Base-by-base conservation (phyloP, 768 basidiomycete genomes). In the Naganishia onofrii region DNA sequence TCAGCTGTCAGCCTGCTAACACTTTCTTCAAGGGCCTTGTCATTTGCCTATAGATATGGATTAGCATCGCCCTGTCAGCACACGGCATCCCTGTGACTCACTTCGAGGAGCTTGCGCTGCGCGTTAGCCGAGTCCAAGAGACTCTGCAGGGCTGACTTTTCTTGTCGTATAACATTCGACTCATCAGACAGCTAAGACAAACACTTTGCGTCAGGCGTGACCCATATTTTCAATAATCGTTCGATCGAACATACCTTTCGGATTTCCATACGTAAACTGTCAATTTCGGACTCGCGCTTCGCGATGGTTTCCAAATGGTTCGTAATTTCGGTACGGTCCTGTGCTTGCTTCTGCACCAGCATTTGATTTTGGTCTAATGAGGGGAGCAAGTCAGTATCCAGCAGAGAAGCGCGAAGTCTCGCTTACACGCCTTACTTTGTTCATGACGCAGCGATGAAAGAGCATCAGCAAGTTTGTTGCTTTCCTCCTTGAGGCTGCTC, bases 391-490 rank as follows among this genome's bases (percentile, higher is more conserved):
- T 36, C 54, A 17, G 48, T 51, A 56, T 55, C n/a, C 36, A n/a
- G 52, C 1, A 4, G 65, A n/a, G 17, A 28, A 32, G 10, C 4
- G 36, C 21, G 7, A 21, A 34, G 15, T 17, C 29, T 28, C 5
- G 21, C 4, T 15, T 42, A 21, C 6, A 13, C 15, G 26, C 23
- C 67, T 68, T 55, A 68, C 67, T 68, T 42, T 69, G 68, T 31
- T 69, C 68, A 46, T 69, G 68, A 34, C 68, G 42, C 44, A 69
- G 32, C 13, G 68, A 69, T 17, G 68, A 44, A 46, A 69, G 51
- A 23, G 68, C 68, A 32, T 57, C 38, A 34, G 68, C 68, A 34
- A 58, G 32, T 31, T 58, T 58, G 29, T 52, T 58, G 46, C 68
- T 60, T 53, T 69, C 68, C 29, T 48, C 68, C 23, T 48, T 46